These are phyloP conservation scores for Suillus paluster DNA, from an alignment of 768 basidiomycete species.

Conservation along the genomic window DNA sequence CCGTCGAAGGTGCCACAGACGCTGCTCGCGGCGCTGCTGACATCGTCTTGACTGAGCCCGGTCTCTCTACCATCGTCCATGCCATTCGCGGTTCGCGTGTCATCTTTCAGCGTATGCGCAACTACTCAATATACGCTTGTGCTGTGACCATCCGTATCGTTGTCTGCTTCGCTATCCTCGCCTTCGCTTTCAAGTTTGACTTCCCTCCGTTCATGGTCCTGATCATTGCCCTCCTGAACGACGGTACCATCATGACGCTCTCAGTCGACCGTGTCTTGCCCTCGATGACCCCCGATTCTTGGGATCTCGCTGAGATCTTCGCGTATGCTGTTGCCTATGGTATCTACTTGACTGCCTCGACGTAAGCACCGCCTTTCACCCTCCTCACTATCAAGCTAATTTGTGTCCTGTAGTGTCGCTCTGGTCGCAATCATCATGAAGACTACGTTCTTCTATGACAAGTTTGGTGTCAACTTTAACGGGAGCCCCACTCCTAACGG, in stretches of 20 bases:
- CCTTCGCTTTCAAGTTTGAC: conserved; percentile 95
- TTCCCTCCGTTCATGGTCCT: conserved; percentile 99
- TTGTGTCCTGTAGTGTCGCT: conserved; percentile 53
- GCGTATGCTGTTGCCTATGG: conserved; percentile 95
- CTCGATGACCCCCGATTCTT: conserved; percentile 89
- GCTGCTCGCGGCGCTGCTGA: conserved; percentile 98
- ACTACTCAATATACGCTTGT: conserved; percentile 97
- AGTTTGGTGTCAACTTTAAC: conserved; percentile 72
- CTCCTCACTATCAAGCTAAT: conserved; percentile 13
- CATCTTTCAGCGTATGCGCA: conserved; percentile 99
- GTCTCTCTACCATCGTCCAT: conserved; percentile 98
- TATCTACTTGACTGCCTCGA: conserved; percentile 89
- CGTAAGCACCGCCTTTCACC: conserved; percentile 53
- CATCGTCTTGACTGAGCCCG: conserved; percentile 97
- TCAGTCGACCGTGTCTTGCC: conserved; percentile 96
- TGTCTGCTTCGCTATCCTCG: conserved; percentile 94
- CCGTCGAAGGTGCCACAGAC: conserved; percentile 98
- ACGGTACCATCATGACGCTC: conserved; percentile 99
- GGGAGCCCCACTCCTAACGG: conserved; percentile 27
- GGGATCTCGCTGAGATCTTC: conserved; percentile 97
- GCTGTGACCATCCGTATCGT: conserved; percentile 99
- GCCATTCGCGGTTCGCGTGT: conserved; percentile 98
- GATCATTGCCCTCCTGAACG: conserved; percentile 95
- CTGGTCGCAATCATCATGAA: conserved; percentile 85
- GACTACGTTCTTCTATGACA: conserved; percentile 88